Evolutionary conservation across 805 yeast species (phyloP), one percentile per base, ranked within the genome.

Genomic region (Sugiyamaella valdiviana): DNA sequence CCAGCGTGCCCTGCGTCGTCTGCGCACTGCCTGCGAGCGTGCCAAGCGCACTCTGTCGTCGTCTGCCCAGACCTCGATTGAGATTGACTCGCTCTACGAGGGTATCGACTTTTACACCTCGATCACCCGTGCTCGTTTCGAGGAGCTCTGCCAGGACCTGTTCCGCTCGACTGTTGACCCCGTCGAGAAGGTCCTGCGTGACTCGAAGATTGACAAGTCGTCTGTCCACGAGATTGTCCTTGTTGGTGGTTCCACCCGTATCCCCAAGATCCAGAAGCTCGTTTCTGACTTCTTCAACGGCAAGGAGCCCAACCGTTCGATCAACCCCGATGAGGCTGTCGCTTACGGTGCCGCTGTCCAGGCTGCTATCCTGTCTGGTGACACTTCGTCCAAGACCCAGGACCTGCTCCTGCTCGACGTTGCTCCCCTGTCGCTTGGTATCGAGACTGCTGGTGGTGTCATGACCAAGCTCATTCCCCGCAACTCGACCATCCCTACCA

Each of bases 341-440:
- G 97, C 97, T 66, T 89, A 89, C 76, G 96, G 97, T 83, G 97
- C 97, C 61, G 96, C 96, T 56, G 96, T 89, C 60, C 97, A 89
- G 78, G 96, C 96, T 60, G 96, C 96, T 60, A 89, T 89, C 67
- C 80, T 89, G 68, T 81, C 96, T 53, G 97, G 97, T 76, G 96
- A 89, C 74, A 83, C 91, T 61, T 89, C 96, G 38, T 82, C 95
- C 54, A 88, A 88, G 84, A 90, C 96, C 54, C 96, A 89, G 77
- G 97, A 89, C 71, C 77, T 89, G 71, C 77, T 91, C 68, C 79
- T 90, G 66, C 80, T 91, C 69, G 98, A 90, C 80, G 97, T 90
- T 70, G 95, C 97, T 65, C 97, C 98, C 72, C 79, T 90, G 69
- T 90, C 97, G 48, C 72, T 89, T 63, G 98, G 98, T 82, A 89